phyloP scores from a whole-genome alignment of 2,329 filamentous ascomycete genomes.

The Aspergillus latus region DNA sequence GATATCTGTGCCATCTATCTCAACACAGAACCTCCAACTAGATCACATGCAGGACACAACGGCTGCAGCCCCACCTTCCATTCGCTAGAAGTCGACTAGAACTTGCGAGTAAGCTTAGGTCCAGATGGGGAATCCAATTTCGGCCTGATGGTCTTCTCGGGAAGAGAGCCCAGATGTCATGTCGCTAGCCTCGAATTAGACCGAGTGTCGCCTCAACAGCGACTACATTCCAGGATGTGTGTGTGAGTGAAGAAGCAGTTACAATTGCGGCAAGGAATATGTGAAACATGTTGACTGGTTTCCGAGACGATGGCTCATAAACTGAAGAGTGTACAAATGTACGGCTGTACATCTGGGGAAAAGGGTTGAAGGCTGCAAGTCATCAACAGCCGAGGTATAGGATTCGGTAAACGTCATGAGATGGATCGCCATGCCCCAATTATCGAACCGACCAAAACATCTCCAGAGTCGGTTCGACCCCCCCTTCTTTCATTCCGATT shows the following conservation, averaged over 20 bases:
- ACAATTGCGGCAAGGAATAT: too few species aligned
- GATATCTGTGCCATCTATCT: neutral
- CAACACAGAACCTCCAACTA: neutral
- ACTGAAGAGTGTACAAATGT: too few species aligned
- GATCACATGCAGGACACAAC: neutral
- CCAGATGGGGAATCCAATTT: too few species aligned
- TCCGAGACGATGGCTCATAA: too few species aligned
- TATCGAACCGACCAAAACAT: constrained; percentile 31
- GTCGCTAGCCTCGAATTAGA: too few species aligned
- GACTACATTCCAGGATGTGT: constrained; percentile 41
- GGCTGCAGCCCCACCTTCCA: neutral
- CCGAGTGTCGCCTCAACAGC: too few species aligned
- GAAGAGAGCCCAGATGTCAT: too few species aligned
- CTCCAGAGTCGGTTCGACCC: constrained; percentile 19
- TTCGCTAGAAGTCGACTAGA: neutral
- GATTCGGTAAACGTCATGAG: constrained; percentile 40
- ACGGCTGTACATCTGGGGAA: too few species aligned
- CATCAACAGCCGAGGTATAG: constrained; percentile 33
- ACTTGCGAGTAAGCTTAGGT: neutral
- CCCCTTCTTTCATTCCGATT: constrained; percentile 9
- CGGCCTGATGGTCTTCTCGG: too few species aligned
- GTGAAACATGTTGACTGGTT: too few species aligned
- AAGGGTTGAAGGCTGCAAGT: too few species aligned
- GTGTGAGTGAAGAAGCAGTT: constrained; percentile 39
- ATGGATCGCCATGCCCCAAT: constrained; percentile 20